A percentile compares a stretch with the other conserved stretches of the same genome.
Conservation (phyloP, 177 flowering plant genomes). For the Tripterygium wilfordii region DNA sequence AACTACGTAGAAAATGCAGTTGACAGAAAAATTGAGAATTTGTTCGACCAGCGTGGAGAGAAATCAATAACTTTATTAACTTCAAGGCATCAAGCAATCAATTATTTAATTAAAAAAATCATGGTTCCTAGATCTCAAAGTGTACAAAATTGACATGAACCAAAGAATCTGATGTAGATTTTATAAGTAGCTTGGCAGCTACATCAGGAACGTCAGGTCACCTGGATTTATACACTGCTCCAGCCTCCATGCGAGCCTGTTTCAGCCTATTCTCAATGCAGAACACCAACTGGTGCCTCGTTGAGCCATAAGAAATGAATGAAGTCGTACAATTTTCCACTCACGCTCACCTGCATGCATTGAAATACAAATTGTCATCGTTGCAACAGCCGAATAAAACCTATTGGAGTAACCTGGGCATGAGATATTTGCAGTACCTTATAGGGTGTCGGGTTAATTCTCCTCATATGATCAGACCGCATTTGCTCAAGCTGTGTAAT, state of each 20-base stretch:
- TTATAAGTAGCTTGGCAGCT: too few relatives aligned
- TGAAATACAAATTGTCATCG: background rate
- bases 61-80: background rate
- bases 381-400: background rate
- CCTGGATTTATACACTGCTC: background rate
- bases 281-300: slow-evolving; percentile 98
- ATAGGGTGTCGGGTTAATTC: slow-evolving; percentile 96
- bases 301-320: slow-evolving; percentile 98
- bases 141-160: too few relatives aligned
- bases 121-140: background rate
- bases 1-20: too few relatives aligned
- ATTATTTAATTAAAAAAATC: too few relatives aligned
- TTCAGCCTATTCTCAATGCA: slow-evolving; percentile 40
- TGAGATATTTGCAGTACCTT: slow-evolving; percentile 47
- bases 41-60: background rate
- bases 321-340: slow-evolving; percentile 91
- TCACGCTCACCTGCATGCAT: slow-evolving; percentile 82
- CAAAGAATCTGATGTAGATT: too few relatives aligned
- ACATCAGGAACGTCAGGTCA: too few relatives aligned
- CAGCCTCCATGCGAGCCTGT: too few relatives aligned
- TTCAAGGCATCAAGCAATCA: too few relatives aligned
- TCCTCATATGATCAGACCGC: slow-evolving; percentile 98
- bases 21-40: too few relatives aligned
- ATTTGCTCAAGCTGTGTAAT: slow-evolving; percentile 79
- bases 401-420: too few relatives aligned